Conservation (phyloP, 306 rosid genomes). For the Lathyrus aphaca region DNA sequence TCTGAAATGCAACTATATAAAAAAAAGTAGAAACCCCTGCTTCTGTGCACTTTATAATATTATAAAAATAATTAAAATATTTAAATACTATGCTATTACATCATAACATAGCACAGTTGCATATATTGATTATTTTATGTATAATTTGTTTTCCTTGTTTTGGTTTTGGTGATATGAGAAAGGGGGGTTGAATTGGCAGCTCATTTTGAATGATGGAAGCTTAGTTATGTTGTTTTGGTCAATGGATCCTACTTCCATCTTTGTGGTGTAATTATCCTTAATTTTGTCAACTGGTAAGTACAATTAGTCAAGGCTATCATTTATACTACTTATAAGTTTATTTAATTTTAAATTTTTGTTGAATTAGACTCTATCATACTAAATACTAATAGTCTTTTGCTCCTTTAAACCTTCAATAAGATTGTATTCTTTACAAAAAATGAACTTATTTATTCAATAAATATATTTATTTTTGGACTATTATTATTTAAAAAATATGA, state of each 20-base stretch:
- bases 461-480: too few species aligned
- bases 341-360: background rate
- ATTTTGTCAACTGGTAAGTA: background rate
- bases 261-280: background rate
- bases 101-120: background rate
- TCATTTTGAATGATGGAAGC: conserved; percentile 49
- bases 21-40: conserved; percentile 42
- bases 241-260: background rate
- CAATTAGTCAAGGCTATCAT: background rate
- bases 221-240: conserved; percentile 36
- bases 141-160: background rate
- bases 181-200: conserved; percentile 41
- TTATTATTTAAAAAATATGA: too few species aligned
- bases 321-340: background rate
- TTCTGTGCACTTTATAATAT: conserved; percentile 37
- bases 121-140: conserved; percentile 1
- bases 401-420: too few species aligned
- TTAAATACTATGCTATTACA: background rate
- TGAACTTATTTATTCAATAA: too few species aligned
- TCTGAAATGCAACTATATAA: conserved; percentile 56
- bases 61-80: background rate
- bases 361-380: too few species aligned
- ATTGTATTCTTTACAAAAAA: too few species aligned
- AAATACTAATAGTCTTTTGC: too few species aligned
- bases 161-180: conserved; percentile 27